These are phyloP conservation scores for Mycena vitilis DNA, from an alignment of 768 basidiomycete species.

Conservation along the genomic window DNA sequence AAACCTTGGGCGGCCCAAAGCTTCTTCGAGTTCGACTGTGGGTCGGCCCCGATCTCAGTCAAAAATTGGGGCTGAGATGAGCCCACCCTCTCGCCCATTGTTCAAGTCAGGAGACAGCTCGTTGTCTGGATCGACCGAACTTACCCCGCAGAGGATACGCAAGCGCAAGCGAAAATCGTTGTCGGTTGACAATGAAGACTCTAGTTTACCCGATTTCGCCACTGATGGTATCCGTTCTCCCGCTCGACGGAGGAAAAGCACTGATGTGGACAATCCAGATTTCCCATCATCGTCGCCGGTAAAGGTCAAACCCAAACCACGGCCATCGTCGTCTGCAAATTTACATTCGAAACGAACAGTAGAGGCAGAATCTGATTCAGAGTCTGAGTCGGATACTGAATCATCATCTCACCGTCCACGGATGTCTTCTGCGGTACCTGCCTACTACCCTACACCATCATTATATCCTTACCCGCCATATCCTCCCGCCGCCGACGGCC, in stretches of 20 bases:
- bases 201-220: not conserved
- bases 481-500: constrained; percentile 35
- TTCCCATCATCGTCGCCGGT: not conserved
- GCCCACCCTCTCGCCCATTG: not conserved
- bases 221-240: constrained; percentile 9
- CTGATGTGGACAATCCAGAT: constrained; percentile 2
- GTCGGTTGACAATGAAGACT: constrained; percentile 13
- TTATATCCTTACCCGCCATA: constrained; percentile 42
- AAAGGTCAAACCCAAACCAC: not conserved
- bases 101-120: not conserved
- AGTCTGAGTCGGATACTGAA: not conserved
- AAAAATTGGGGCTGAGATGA: not conserved
- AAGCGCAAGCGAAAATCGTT: constrained; percentile 31
- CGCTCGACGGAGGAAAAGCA: not conserved
- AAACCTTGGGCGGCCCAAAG: not conserved
- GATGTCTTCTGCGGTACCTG: constrained; percentile 2
- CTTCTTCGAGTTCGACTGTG: constrained; percentile 11
- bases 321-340: constrained; percentile 18
- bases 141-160: constrained; percentile 5
- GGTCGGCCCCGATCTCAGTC: not conserved
- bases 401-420: constrained; percentile 10
- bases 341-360: not conserved
- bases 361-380: constrained; percentile 12
- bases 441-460: constrained; percentile 27
- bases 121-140: not conserved